A percentile compares a stretch with the other conserved stretches of the same genome.
Evolutionary conservation across 2,329 filamentous ascomycete genomes (phyloP).

Genomic region (Fusarium dlaminii): DNA sequence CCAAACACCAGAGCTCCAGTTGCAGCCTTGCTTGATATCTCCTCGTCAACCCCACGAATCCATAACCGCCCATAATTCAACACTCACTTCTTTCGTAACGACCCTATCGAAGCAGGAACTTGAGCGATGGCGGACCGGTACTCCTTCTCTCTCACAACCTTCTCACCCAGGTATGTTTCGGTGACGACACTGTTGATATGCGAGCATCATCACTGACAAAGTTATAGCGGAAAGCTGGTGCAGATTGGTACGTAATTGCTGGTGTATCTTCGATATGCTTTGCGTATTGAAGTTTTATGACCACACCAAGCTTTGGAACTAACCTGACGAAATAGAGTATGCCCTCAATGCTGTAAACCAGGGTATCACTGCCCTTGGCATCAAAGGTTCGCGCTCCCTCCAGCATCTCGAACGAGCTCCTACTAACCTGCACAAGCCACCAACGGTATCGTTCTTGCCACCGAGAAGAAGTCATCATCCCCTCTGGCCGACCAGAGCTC

Average conservation of each 20-base stretch:
- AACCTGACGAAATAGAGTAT: constrained; percentile 75
- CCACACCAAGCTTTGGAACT: constrained; percentile 9
- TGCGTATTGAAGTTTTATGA: not conserved
- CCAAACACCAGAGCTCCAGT: constrained; percentile 49
- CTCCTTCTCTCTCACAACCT: constrained; percentile 98
- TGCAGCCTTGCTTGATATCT: constrained; percentile 44
- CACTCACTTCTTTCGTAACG: constrained; percentile 6
- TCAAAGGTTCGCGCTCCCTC: constrained; percentile 78
- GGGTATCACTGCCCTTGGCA: constrained; percentile 96
- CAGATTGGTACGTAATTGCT: constrained; percentile 76
- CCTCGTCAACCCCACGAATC: constrained; percentile 38
- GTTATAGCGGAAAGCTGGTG: constrained; percentile 90
- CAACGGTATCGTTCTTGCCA: constrained; percentile 98
- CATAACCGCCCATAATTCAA: constrained; percentile 21
- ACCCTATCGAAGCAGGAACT: constrained; percentile 15
- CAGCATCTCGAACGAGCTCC: not conserved
- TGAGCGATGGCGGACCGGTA: constrained; percentile 93
- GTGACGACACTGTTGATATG: constrained; percentile 40
- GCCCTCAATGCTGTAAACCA: constrained; percentile 99
- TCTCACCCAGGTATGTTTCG: constrained; percentile 90
- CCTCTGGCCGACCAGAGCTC: constrained; percentile 95
- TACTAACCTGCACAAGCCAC: constrained; percentile 70
- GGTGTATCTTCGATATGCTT: not conserved
- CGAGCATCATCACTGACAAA: constrained; percentile 55
- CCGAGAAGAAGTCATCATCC: constrained; percentile 99